Base-by-base conservation (phyloP, 2,329 filamentous ascomycete species). In the Colletotrichum euphorbiae region DNA sequence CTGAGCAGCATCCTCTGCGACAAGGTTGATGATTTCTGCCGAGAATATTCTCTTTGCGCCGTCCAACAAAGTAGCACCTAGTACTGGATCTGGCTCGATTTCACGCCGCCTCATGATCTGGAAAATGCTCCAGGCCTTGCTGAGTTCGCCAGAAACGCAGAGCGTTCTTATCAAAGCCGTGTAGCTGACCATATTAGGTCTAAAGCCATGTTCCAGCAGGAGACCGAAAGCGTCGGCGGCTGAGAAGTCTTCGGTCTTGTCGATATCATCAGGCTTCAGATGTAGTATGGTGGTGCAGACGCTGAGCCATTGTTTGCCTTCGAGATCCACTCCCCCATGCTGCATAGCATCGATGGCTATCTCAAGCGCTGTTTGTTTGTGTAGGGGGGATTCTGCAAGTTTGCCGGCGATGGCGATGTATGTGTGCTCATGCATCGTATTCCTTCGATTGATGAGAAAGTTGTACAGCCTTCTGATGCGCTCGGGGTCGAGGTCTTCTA, bases 81-180 rank as follows among this genome's bases (percentile, higher is more conserved):
- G 90, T 71, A 88, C 85, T 0, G 80, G 79, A 75, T 97, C 89
- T 0, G 92, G 87, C 61, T 85, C 76, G 15, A 92, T 80, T 3
- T 86, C 85, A 70, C 88, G 84, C 13, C 83, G 79, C 57, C 85
- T 79, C 76, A 94, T 86, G 45, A 89, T 83, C 24, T 89, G 82
- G 72, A 90, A 89, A 56, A 95, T 85, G 45, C 87, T 83, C 80
- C 89, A 88, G 0, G 89, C 91, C 3, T 89, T 87, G 42, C 85
- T 81, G 7, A 87, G 76, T 72, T 93, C 87, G 11, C 86, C 85
- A n/a, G 84, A 86, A 66, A 89, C 82, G 73, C 91, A 87, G 15
- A 94, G 88, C 66, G 93, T 92, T 43, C 89, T 84, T 62, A 98
- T 86, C 67, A 93, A 80, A 50, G 91, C 84, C 15, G 91, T 91